Conservation (phyloP, 805 yeast genomes). For the Candida broadrunensis region DNA sequence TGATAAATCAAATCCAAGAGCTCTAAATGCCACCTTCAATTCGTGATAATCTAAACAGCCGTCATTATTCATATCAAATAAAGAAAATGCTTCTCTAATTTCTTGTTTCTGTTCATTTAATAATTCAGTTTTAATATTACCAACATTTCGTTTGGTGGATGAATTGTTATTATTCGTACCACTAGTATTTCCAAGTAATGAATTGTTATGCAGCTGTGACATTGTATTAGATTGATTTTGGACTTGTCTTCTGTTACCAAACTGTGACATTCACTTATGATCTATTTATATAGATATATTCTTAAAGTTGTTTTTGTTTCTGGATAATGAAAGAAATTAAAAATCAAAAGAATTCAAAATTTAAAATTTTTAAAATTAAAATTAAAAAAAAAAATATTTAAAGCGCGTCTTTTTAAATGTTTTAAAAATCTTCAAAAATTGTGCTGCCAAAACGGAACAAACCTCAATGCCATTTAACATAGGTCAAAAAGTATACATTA, state of each 20-base stretch:
- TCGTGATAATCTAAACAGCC: constrained; percentile 91
- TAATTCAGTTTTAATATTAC: constrained; percentile 52
- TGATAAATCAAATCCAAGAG: constrained; percentile 83
- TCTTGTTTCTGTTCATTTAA: constrained; percentile 88
- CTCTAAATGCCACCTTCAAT: constrained; percentile 88
- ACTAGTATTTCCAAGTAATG: background rate
- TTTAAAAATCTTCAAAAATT: too few relatives aligned
- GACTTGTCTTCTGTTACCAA: background rate
- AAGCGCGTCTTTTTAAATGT: too few relatives aligned
- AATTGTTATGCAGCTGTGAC: background rate
- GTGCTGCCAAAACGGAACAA: too few relatives aligned
- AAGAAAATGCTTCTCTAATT: constrained; percentile 83
- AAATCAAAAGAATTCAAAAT: too few relatives aligned
- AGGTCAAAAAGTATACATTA: constrained; percentile 33
- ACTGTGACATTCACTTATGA: background rate
- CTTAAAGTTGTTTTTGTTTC: too few relatives aligned
- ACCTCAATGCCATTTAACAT: too few relatives aligned
- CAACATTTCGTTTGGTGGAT: constrained; percentile 2
- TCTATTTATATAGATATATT: too few relatives aligned
- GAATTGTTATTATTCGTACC: background rate
- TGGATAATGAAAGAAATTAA: too few relatives aligned
- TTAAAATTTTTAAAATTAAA: too few relatives aligned
- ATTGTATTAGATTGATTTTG: background rate
- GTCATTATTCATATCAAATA: constrained; percentile 91
- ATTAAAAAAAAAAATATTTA: too few relatives aligned